Evolutionary conservation across 1,139 yeast species (phyloP), one percentile per base, ranked within the genome.

Genomic region (Geotrichum phurueaensis): DNA sequence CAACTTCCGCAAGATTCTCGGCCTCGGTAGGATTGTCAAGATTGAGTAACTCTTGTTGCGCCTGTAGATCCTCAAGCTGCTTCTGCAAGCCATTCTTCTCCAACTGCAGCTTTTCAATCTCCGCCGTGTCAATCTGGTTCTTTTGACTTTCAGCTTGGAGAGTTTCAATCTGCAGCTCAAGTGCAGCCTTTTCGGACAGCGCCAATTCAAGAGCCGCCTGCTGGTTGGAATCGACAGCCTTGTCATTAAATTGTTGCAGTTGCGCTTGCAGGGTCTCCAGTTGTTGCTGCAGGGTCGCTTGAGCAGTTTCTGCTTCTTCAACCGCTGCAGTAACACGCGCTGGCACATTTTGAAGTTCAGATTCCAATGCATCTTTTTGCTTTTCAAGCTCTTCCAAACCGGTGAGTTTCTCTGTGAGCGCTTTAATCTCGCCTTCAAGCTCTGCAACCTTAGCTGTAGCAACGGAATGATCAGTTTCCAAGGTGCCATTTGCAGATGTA

Each of bases 201-300:
- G 47, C 47, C 20, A 39, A 39, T n/a, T 54, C 57, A 25, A 54
- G 45, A 10, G 57, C 57, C 18, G 20, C 15, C 15, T 47, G 51
- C n/a, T 45, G 52, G 7, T 27, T 45, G 13, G 29, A 10, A 23
- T 43, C 29, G n/a, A n/a, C 31, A 15, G 5, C 31, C 6, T 15
- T n/a, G 15, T 27, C 27, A 10, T 45, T 10, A 54, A 6, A 23
- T 27, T 36, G 43, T 18, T 54, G 29, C 27, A 27, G 31, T n/a
- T 54, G 27, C 6, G 27, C 10, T 27, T 47, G 27, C 1, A 54
- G 31, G 5, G 43, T 36, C 9, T 47, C 45, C 39, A 54, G 23
- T 18, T 54, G 43, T 47, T 47, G 27, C 45, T 47, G 33, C 0
- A 54, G 18, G 18, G 13, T n/a, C 18, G 57, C 57, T 18, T 36